A percentile compares a stretch with the other conserved stretches of the same genome.
phyloP scores from a whole-genome alignment of 768 basidiomycete genomes.

The Podaxis sp. region DNA sequence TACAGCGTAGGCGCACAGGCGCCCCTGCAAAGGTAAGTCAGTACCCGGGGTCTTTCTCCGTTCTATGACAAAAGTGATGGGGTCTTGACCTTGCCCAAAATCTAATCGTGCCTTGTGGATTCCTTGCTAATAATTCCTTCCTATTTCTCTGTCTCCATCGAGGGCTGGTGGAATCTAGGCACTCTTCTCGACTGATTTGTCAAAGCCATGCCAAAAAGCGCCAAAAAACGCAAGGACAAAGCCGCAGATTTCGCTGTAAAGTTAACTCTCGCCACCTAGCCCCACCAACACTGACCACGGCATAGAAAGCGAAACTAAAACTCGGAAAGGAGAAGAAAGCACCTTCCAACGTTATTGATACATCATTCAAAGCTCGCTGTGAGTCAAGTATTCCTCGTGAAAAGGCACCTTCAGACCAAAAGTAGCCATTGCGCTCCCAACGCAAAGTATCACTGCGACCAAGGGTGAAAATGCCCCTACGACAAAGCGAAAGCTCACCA shows the following conservation, averaged over 20 bases:
- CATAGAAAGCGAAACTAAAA: conserved; percentile 92
- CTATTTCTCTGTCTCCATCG: neutral
- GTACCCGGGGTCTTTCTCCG: neutral
- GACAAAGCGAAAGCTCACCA: conserved; percentile 73
- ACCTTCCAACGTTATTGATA: conserved; percentile 86
- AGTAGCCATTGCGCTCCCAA: conserved; percentile 88
- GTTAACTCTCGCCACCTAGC: conserved; percentile 1
- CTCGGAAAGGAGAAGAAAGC: conserved; percentile 91
- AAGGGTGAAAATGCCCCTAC: conserved; percentile 60
- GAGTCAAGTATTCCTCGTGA: conserved; percentile 28
- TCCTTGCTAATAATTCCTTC: neutral
- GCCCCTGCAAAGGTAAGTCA: neutral
- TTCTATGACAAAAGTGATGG: neutral
- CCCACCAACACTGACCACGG: neutral
- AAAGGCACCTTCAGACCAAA: conserved; percentile 18
- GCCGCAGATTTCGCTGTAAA: conserved; percentile 82
- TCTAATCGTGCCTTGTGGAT: neutral
- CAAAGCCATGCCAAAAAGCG: conserved; percentile 73
- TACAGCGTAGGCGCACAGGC: neutral
- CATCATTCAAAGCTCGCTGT: conserved; percentile 95
- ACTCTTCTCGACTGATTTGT: neutral
- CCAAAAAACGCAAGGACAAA: conserved; percentile 86
- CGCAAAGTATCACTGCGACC: conserved; percentile 70
- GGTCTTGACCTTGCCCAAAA: neutral
- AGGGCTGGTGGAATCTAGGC: neutral